phyloP scores from a whole-genome alignment of 2,329 filamentous ascomycete species.

The Aspergillus sp. region DNA sequence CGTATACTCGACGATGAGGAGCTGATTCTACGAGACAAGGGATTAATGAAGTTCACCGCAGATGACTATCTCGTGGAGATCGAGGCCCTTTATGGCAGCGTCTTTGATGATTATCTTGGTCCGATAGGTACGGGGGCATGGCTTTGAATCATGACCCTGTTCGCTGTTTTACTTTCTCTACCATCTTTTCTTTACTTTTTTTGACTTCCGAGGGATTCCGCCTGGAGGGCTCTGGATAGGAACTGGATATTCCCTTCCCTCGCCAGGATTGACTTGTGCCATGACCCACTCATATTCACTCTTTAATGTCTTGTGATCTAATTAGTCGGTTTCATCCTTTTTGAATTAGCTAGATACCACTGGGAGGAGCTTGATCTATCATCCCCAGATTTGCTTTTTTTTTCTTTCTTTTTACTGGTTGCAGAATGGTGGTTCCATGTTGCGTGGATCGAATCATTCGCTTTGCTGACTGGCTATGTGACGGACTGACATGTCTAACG shows the following conservation, averaged over 20 bases:
- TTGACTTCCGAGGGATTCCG: background rate
- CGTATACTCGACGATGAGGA: conserved; percentile 72
- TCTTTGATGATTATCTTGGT: conserved; percentile 55
- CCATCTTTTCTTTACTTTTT: conserved; percentile 22
- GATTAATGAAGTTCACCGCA: conserved; percentile 72
- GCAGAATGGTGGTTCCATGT: conserved; percentile 8
- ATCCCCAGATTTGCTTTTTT: conserved; percentile 11
- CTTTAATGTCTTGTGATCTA: conserved; percentile 20
- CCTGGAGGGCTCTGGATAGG: conserved; percentile 6
- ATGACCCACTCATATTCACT: conserved; percentile 37
- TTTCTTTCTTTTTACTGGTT: conserved; percentile 7
- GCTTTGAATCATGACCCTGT: conserved; percentile 34
- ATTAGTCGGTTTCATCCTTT: conserved; percentile 6
- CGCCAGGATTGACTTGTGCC: conserved; percentile 12
- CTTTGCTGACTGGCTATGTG: background rate
- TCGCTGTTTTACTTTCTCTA: conserved; percentile 12
- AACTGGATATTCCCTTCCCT: conserved; percentile 28
- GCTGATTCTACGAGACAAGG: conserved; percentile 66
- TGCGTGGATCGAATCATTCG: background rate
- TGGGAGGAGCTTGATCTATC: conserved; percentile 17
- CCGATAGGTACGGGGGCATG: conserved; percentile 39
- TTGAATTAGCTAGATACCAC: conserved; percentile 29
- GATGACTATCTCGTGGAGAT: conserved; percentile 86
- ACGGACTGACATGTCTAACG: conserved; percentile 4
- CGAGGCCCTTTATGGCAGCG: conserved; percentile 64